Percentiles rank a stretch among this genome's conserved stretches.
These are phyloP conservation scores for Fusarium sublunatum DNA, from an alignment of 2,329 filamentous ascomycete species.

Conservation along the genomic window DNA sequence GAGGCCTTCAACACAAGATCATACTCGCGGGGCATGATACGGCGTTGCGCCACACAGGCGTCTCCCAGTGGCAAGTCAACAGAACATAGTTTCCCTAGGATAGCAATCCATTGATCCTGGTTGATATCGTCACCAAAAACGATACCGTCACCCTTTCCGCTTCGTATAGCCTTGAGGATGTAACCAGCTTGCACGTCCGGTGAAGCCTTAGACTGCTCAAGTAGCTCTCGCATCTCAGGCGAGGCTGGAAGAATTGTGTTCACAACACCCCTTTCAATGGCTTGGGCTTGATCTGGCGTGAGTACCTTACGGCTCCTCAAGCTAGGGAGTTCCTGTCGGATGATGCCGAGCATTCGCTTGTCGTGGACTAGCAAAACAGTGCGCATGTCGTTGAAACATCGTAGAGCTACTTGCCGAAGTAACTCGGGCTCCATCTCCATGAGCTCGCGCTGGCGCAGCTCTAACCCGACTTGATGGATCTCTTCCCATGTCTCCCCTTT, in stretches of 20 bases:
- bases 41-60: constrained; percentile 48
- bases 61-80: constrained; percentile 11
- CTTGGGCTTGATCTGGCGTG: constrained; percentile 42
- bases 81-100: constrained; percentile 34
- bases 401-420: constrained; percentile 51
- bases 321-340: constrained; percentile 50
- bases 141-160: constrained; percentile 55
- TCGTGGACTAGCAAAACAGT: constrained; percentile 56
- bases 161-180: constrained; percentile 54
- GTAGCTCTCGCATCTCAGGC: constrained; percentile 38
- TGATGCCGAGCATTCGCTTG: constrained; percentile 56
- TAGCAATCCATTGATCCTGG: constrained; percentile 45
- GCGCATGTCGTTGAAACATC: constrained; percentile 56
- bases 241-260: constrained; percentile 52
- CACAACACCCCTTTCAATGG: constrained; percentile 46
- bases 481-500: constrained; percentile 48
- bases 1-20: constrained; percentile 47
- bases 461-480: constrained; percentile 53
- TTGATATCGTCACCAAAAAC: constrained; percentile 53
- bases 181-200: constrained; percentile 43
- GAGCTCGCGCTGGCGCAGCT: constrained; percentile 55
- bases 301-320: constrained; percentile 46
- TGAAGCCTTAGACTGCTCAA: constrained; percentile 15
- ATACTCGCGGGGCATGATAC: constrained; percentile 48
- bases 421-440: constrained; percentile 47